Base-by-base conservation (phyloP, 106 monocot genomes). In the Phalaenopsis aphrodite region DNA sequence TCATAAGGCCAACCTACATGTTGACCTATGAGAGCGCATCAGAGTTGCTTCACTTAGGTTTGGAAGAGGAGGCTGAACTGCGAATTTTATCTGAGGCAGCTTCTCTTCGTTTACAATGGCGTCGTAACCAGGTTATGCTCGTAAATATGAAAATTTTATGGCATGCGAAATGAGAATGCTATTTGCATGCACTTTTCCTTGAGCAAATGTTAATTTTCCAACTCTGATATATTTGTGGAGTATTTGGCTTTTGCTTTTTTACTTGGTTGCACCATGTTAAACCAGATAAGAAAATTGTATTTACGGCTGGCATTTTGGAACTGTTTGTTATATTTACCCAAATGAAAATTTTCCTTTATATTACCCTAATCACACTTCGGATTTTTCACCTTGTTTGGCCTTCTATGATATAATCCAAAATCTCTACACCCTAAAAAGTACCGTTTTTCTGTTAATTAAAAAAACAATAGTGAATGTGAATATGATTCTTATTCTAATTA, bases 21-120 rank as follows among this genome's bases (percentile, higher is more conserved):
- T 80, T 99, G 84, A 99, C 99, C 38, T 99, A 99, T 95, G 95
- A 99, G 80, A 91, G 93, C 88, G 99, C 99, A 79, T 82, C 91
- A 14, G 99, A 99, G 77, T 84, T 99, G 66, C 88, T 99, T 86
- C 86, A 95, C 48, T 80, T 95, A 82, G 93, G 93, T 77, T 78
- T 95, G 41, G 93, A 99, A 93, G 99, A 99, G 78, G 99, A 99
- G 88, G 76, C 86, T 87, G 95, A 95, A 82, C 80, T 99, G 16
- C 83, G 81, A 79, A 85, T 95, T 83, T 86, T 99, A 67, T 87
- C 89, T 71, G 91, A 99, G 83, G 99, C 99, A 80, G 99, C 99
- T 87, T 82, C 82, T 16, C 81, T 93, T 41, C 89, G 99, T 57
- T 88, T 88, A 75, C 85, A 87, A 72, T 95, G 99, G 99, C 99